phyloP scores from a whole-genome alignment of 345 rosid genomes.

The Gossypium turneri region DNA sequence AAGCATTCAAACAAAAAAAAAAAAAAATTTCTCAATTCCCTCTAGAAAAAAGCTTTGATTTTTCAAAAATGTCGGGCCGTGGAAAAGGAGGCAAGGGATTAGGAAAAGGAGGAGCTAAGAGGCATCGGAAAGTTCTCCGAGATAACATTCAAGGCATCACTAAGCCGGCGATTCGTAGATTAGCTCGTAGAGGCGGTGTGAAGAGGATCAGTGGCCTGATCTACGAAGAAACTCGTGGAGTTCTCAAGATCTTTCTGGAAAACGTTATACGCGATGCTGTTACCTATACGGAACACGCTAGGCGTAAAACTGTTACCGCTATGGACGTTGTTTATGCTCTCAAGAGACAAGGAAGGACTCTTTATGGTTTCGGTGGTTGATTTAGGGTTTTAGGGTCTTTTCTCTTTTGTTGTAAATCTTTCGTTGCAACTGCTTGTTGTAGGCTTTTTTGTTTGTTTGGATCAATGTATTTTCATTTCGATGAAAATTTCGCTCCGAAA shows the following conservation, averaged over 20 bases:
- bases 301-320: constrained; percentile 31
- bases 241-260: constrained; percentile 17
- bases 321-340: constrained; percentile 36
- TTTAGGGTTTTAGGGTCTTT: not conserved
- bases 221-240: constrained; percentile 18
- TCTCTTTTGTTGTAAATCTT: not conserved
- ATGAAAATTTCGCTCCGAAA: not conserved
- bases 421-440: not conserved
- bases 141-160: constrained; percentile 29
- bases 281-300: constrained; percentile 18
- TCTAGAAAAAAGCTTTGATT: not conserved
- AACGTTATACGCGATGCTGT: constrained; percentile 16
- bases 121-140: constrained; percentile 33
- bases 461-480: not conserved
- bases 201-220: constrained; percentile 20
- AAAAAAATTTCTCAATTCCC: not conserved
- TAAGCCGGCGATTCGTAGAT: constrained; percentile 15
- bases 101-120: constrained; percentile 38
- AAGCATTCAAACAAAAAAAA: not conserved
- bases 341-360: constrained; percentile 30
- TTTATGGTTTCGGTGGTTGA: constrained; percentile 20
- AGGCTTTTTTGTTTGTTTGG: not conserved
- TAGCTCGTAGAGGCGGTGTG: constrained; percentile 18
- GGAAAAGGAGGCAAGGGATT: constrained; percentile 27
- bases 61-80: constrained; percentile 12